These are phyloP conservation scores for Globisporangium mamillatum DNA, from an alignment of 352 stramenopile species.

Conservation along the genomic window DNA sequence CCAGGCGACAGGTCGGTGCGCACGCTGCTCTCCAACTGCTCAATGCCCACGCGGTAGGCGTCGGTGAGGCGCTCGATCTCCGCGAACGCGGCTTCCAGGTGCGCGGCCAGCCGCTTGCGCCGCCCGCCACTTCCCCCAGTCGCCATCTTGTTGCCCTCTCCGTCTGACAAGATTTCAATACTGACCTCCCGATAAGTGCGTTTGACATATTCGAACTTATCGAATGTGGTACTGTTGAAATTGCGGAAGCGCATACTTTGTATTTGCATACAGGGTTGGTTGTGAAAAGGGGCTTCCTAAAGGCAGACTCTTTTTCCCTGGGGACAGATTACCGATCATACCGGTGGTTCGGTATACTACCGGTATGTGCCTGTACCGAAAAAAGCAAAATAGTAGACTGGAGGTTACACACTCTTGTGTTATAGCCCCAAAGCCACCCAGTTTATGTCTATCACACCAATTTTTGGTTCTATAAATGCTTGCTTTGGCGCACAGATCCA, in stretches of 20 bases:
- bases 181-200: not conserved
- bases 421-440: too few species aligned
- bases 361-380: too few species aligned
- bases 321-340: too few species aligned
- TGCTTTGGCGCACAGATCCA: too few species aligned
- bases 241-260: not conserved
- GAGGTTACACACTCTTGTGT: too few species aligned
- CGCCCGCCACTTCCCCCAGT: constrained; percentile 10
- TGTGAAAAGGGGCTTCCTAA: not conserved
- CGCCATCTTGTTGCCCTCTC: constrained; percentile 3
- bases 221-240: not conserved
- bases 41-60: constrained; percentile 36
- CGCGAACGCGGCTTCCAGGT: constrained; percentile 41
- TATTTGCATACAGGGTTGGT: not conserved
- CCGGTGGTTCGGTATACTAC: too few species aligned
- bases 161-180: not conserved
- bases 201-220: not conserved
- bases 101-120: constrained; percentile 35
- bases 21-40: constrained; percentile 37
- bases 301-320: too few species aligned
- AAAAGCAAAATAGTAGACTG: too few species aligned
- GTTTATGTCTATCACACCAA: too few species aligned
- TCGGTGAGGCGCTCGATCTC: constrained; percentile 49
- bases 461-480: too few species aligned
- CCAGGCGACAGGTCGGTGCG: constrained; percentile 35